Base-by-base conservation (phyloP, 2,329 filamentous ascomycete species). In the Sporothrix dimorphospora region DNA sequence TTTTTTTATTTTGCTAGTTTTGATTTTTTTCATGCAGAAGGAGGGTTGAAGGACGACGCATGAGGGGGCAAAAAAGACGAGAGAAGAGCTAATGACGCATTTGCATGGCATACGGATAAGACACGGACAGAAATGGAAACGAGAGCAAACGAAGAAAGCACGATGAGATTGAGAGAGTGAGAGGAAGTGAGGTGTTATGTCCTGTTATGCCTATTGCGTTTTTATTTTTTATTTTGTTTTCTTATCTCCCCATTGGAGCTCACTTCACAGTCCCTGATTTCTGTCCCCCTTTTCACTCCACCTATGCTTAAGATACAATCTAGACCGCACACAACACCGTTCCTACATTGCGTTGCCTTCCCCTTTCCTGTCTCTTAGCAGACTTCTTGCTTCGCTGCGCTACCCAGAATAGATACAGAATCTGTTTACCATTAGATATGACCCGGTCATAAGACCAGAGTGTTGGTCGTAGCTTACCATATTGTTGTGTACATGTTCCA, bases 71-170 rank as follows among this genome's bases (percentile, higher is more conserved):
- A 27, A 45, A 16, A 47, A 34, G 11, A n/a, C 14, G 11, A 19
- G 30, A 61, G n/a, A 27, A 24, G 24, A 42, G 27, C 14, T 49
- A 53, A 67, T 67, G 27, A 67, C 65, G 65, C 65, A 38, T 51
- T 67, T 69, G 66, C 66, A 69, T 55, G 66, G 65, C 66, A 40
- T 19, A 69, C 49, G 66, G 66, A 55, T 47, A 59, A 55, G 21
- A 49, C 51, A 34, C 14, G 45, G 16, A 59, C 27, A 55, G 53
- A 59, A 40, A 70, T 19, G 49, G 24, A 38, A 47, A 59, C 16
- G 19, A 34, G 19, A 38, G 8, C 14, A 16, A 4, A 40, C 9
- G 65, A 40, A 67, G 45, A 38, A 21, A 27, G n/a, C n/a, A n/a
- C n/a, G n/a, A 34, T 8, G 4, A 1, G 11, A 38, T 4, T 21